A percentile compares a stretch with the other conserved stretches of the same genome.
These are phyloP conservation scores for Dictyostelium brefeldianum DNA, from an alignment of 78 protist species.

Conservation along the genomic window DNA sequence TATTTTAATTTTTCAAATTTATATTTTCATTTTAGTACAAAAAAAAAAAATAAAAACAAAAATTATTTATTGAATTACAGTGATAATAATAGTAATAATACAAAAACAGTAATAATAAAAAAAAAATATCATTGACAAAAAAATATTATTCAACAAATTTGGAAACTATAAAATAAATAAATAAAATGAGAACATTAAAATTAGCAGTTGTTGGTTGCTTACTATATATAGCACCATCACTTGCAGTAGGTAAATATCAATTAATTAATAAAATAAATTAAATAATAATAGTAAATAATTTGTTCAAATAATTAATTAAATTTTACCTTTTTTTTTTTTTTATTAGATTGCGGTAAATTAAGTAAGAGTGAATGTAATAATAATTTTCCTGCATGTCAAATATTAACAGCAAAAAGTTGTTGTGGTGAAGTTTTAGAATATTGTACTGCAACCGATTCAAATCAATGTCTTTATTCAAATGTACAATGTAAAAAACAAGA, in stretches of 20 bases:
- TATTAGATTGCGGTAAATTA: conserved; percentile 8
- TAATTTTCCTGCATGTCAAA: conserved; percentile 27
- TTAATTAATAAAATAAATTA: background rate
- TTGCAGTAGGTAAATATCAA: background rate
- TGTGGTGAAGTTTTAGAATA: background rate
- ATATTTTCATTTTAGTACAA: background rate
- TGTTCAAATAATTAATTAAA: background rate
- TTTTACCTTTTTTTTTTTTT: background rate
- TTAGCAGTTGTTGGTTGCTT: conserved; percentile 5
- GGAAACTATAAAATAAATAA: too few species aligned
- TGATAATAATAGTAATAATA: background rate
- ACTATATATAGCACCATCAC: conserved; percentile 17
- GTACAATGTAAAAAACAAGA: conserved; percentile 12
- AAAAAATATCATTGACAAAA: too few species aligned
- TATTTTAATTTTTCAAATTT: background rate
- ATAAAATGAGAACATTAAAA: conserved; percentile 16
- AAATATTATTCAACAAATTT: too few species aligned
- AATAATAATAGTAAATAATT: background rate
- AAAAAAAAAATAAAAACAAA: background rate
- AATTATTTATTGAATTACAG: background rate
- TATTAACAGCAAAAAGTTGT: conserved; percentile 15
- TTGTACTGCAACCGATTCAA: conserved; percentile 19
- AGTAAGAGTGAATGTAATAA: conserved; percentile 3
- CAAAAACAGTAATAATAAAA: too few species aligned
- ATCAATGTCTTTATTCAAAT: background rate